Evolutionary conservation across 2,329 filamentous ascomycete species (phyloP).

Genomic region (Pseudogymnoascus sp.): DNA sequence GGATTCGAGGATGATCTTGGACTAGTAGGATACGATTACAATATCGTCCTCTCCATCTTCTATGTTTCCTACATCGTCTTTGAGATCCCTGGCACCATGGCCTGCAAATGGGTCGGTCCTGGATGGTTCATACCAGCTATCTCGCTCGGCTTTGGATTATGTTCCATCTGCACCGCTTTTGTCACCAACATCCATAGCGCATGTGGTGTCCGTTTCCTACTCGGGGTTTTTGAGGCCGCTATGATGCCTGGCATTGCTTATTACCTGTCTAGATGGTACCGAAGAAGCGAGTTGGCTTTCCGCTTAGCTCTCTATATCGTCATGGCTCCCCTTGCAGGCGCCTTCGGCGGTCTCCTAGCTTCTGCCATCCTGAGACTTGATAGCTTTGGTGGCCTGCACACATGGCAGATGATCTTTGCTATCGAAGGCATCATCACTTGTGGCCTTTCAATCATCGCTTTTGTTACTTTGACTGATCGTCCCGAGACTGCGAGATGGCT

Average conservation of each 20-base stretch:
- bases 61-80: conserved; percentile 68
- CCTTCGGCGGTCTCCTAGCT: conserved; percentile 61
- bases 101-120: conserved; percentile 63
- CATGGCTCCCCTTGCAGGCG: conserved; percentile 61
- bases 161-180: conserved; percentile 58
- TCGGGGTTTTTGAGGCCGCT: conserved; percentile 64
- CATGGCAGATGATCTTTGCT: conserved; percentile 64
- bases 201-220: conserved; percentile 57
- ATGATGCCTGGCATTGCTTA: conserved; percentile 69
- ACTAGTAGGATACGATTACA: conserved; percentile 59
- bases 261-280: conserved; percentile 65
- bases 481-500: conserved; percentile 63
- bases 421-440: conserved; percentile 61
- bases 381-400: conserved; percentile 45
- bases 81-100: conserved; percentile 60
- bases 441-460: conserved; percentile 49
- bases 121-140: conserved; percentile 62
- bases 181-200: conserved; percentile 44
- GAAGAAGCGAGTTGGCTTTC: conserved; percentile 59
- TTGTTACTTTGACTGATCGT: conserved; percentile 59
- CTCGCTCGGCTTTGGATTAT: conserved; percentile 54
- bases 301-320: conserved; percentile 62
- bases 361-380: conserved; percentile 55
- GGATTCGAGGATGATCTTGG: conserved; percentile 55
- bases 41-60: conserved; percentile 58